Evolutionary conservation across 257 asterid genomes (phyloP).

Genomic region (Prunella vulgaris): DNA sequence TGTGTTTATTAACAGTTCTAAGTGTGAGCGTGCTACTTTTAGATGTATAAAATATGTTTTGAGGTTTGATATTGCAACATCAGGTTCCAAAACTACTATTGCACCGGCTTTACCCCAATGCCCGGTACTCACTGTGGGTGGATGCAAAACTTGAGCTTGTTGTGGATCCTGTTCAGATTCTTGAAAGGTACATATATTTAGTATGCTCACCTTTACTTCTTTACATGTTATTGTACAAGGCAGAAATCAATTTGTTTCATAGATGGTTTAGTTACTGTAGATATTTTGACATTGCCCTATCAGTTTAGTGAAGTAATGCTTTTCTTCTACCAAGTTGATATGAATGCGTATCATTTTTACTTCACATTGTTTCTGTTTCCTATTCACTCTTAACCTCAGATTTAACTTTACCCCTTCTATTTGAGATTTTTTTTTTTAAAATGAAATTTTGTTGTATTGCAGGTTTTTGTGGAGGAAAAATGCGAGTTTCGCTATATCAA

Average conservation of each 20-base stretch:
- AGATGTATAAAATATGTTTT: not conserved
- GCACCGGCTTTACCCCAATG: slow-evolving; percentile 82
- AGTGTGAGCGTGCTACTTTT: not conserved
- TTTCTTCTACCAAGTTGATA: not conserved
- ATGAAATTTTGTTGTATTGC: no score
- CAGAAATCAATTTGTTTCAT: not conserved
- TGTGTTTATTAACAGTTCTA: not conserved
- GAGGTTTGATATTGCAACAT: slow-evolving; percentile 24
- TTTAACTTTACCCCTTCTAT: no score
- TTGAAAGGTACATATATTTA: slow-evolving; percentile 59
- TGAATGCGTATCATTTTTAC: not conserved
- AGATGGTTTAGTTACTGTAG: not conserved
- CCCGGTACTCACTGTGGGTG: slow-evolving; percentile 84
- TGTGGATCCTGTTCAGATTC: slow-evolving; percentile 85
- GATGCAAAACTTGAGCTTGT: slow-evolving; percentile 94
- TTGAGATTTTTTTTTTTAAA: no score
- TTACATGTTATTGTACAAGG: not conserved
- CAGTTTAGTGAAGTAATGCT: not conserved
- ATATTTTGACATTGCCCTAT: not conserved
- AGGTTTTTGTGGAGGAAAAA: slow-evolving; percentile 95
- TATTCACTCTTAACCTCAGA: not conserved
- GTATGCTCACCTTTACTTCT: not conserved
- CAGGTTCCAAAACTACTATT: slow-evolving; percentile 91
- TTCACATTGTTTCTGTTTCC: not conserved
- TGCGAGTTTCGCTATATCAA: slow-evolving; percentile 87